Evolutionary conservation across 768 basidiomycete genomes (phyloP).

Genomic region (Lentinus tigrinus): DNA sequence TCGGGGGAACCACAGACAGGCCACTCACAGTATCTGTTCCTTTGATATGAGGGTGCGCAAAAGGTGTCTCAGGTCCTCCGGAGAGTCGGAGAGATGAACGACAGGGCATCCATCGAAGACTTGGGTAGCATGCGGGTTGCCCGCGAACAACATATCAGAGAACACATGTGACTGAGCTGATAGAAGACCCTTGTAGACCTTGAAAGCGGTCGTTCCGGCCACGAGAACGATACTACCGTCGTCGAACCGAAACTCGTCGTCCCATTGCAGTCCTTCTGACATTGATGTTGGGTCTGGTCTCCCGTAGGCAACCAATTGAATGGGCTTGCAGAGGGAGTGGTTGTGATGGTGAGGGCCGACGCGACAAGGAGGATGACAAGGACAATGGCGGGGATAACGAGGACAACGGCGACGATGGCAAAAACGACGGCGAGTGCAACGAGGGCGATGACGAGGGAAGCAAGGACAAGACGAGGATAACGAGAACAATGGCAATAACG

Average conservation of each 20-base stretch:
- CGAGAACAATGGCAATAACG: too few relatives aligned
- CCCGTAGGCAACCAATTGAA: too few relatives aligned
- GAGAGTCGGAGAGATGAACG: conserved; percentile 5
- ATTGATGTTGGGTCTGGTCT: too few relatives aligned
- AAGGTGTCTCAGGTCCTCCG: neutral
- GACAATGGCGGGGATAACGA: too few relatives aligned
- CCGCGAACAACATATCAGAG: conserved; percentile 8
- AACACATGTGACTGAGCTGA: conserved; percentile 12
- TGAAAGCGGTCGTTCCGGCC: conserved; percentile 2
- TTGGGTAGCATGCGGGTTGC: neutral
- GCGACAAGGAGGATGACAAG: too few relatives aligned
- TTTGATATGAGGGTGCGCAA: neutral
- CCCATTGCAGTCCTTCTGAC: neutral
- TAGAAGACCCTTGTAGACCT: conserved; percentile 8
- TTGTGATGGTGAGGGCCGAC: too few relatives aligned
- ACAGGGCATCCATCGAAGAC: conserved; percentile 7
- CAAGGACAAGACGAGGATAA: too few relatives aligned
- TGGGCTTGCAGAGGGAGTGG: too few relatives aligned
- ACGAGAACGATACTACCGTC: conserved; percentile 19
- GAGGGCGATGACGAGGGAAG: too few relatives aligned
- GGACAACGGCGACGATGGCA: too few relatives aligned
- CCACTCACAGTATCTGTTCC: neutral
- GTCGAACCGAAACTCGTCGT: conserved; percentile 11
- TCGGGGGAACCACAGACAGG: too few relatives aligned
- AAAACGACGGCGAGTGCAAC: too few relatives aligned